These are phyloP conservation scores for Amylostereum chailletii DNA, from an alignment of 1,284 basidiomycete species.

Conservation along the genomic window DNA sequence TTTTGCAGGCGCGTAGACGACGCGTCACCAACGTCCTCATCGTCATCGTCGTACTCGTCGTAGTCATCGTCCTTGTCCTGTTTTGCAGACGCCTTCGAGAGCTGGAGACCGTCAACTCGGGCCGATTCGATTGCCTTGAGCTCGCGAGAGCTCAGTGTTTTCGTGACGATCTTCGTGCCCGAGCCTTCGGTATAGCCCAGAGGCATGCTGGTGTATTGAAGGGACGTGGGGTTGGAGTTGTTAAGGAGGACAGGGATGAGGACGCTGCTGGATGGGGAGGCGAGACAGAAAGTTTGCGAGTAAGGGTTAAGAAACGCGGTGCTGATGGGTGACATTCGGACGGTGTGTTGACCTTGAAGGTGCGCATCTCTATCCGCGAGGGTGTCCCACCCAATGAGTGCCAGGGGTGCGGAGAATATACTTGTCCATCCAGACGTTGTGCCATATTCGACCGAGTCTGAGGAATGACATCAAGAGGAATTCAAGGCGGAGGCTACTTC, in stretches of 20 bases:
- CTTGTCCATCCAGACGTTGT: slow-evolving; percentile 20
- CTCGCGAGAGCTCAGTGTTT: slow-evolving; percentile 27
- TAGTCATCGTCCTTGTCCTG: slow-evolving; percentile 35
- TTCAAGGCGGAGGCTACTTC: not conserved
- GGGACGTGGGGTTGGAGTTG: slow-evolving; percentile 72
- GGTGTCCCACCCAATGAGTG: slow-evolving; percentile 30
- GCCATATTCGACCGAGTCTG: not conserved
- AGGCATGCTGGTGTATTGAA: slow-evolving; percentile 74
- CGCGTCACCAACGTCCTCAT: slow-evolving; percentile 27
- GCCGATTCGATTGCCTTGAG: slow-evolving; percentile 56
- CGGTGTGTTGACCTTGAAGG: slow-evolving; percentile 83
- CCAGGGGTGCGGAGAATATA: slow-evolving; percentile 38
- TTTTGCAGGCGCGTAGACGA: slow-evolving; percentile 42
- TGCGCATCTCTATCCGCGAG: slow-evolving; percentile 39
- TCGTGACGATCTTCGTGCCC: slow-evolving; percentile 24
- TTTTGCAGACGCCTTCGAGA: slow-evolving; percentile 27
- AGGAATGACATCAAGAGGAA: slow-evolving; percentile 6
- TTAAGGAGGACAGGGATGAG: slow-evolving; percentile 82
- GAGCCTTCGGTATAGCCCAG: slow-evolving; percentile 43
- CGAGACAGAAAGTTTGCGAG: slow-evolving; percentile 61
- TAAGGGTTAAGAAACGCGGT: slow-evolving; percentile 79
- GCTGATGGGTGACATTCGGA: slow-evolving; percentile 84
- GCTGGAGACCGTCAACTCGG: slow-evolving; percentile 41
- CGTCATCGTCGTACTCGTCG: slow-evolving; percentile 52
- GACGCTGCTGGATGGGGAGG: slow-evolving; percentile 43